Base-by-base conservation (phyloP, 2,329 filamentous ascomycete species). In the Lizonia empirigonia region DNA sequence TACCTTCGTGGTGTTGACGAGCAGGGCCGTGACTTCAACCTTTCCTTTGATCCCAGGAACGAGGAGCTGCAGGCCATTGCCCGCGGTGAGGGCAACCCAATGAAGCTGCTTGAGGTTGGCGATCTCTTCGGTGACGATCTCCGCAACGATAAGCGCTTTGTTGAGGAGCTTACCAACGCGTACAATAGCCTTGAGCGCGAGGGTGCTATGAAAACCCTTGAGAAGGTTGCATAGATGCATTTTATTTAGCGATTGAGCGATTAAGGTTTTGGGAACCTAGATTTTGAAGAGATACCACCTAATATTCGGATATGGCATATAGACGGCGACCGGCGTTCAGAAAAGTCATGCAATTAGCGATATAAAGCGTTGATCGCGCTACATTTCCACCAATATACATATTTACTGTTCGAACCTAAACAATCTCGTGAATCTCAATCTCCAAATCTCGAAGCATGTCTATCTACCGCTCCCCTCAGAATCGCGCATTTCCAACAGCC, bases 121-220 rank as follows among this genome's bases (percentile, higher is more conserved):
- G 59, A 45, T 30, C 56, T 67, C 7, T 67, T 67, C 39, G 64
- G 64, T 34, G 63, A 65, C 26, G 64, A 67, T 18, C 55, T 67
- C n/a, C 59, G 64, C 39, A 40, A 55, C 33, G 60, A 67, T 24
- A 44, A 60, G 53, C 61, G 64, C n/a, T 67, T 67, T 49, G 60
- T 65, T 15, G 41, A 55, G 13, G 64, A 67, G 49, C 54, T 67
- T 12, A 62, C 54, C 35, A 58, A 49, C 4, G 63, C 64, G 7
- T 45, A 65, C 50, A 56, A 65, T 44, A 57, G 58, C 29, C 39
- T 65, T 19, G 47, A 59, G 42, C 39, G 41, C 10, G 56, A 64
- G 19, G 63, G 63, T 32, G 63, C 63, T 15, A 48, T 61, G 33
- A 56, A 55, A 20, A 65, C 59, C 15, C 44, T 65, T 50, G 58